Evolutionary conservation across 352 stramenopile genomes (phyloP).

Genomic region (Globisporangium ultimum): DNA sequence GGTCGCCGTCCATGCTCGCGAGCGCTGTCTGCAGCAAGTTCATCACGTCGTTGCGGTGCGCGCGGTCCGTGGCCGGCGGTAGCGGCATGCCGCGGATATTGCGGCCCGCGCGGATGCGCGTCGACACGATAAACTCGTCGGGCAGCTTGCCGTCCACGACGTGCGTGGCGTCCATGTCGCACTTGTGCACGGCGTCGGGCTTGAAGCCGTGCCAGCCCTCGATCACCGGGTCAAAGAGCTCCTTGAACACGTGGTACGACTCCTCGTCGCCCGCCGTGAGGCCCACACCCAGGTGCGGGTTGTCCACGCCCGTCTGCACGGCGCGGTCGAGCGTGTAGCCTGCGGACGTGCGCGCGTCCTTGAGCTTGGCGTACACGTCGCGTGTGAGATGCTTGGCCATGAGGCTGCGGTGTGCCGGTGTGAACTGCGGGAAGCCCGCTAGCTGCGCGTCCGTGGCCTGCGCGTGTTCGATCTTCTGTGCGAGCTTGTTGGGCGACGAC

Average conservation of each 20-base stretch:
- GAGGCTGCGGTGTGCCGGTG: slow-evolving; percentile 67
- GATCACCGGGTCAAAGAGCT: slow-evolving; percentile 68
- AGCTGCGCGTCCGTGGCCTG: slow-evolving; percentile 66
- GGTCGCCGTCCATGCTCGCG: slow-evolving; percentile 62
- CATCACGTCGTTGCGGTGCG: slow-evolving; percentile 85
- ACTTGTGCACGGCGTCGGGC: slow-evolving; percentile 58
- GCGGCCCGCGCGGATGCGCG: slow-evolving; percentile 77
- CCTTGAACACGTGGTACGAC: slow-evolving; percentile 69
- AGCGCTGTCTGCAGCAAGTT: slow-evolving; percentile 77
- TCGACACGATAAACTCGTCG: slow-evolving; percentile 73
- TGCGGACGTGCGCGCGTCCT: slow-evolving; percentile 55
- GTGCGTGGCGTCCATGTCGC: slow-evolving; percentile 65
- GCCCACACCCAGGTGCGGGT: slow-evolving; percentile 66
- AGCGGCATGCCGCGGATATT: slow-evolving; percentile 83
- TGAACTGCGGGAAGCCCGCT: slow-evolving; percentile 70
- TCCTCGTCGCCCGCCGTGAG: slow-evolving; percentile 67
- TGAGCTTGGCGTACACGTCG: slow-evolving; percentile 67
- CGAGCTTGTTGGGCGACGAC: slow-evolving; percentile 70
- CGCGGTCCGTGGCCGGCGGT: slow-evolving; percentile 74
- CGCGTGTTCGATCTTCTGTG: slow-evolving; percentile 78
- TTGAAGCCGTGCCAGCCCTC: slow-evolving; percentile 72
- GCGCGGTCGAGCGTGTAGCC: slow-evolving; percentile 76
- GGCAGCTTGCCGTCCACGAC: slow-evolving; percentile 61
- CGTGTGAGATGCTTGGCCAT: slow-evolving; percentile 68
- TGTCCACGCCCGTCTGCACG: slow-evolving; percentile 76